Evolutionary conservation across 805 yeast genomes (phyloP).

Genomic region (Spathaspora gorwiae): DNA sequence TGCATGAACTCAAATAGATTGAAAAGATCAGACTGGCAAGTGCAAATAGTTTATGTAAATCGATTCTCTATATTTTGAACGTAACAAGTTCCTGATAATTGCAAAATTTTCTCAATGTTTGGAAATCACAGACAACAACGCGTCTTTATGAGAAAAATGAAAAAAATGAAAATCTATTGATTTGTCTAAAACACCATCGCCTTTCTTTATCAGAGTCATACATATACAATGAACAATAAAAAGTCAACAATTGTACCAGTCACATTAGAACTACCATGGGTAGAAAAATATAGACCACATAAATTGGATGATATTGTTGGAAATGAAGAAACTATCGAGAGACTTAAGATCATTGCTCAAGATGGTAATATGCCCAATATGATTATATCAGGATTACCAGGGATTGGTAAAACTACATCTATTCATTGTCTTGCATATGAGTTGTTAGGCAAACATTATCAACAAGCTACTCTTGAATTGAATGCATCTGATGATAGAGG

Average conservation of each 20-base stretch:
- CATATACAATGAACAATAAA: no score
- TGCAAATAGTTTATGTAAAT: no score
- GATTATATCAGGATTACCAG: slow-evolving; percentile 94
- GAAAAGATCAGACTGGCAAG: no score
- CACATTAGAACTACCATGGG: slow-evolving; percentile 47
- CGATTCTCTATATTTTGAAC: no score
- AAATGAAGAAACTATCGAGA: slow-evolving; percentile 81
- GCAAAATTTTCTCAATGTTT: no score
- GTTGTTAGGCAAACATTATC: slow-evolving; percentile 65
- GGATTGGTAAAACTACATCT: slow-evolving; percentile 96
- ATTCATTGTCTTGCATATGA: slow-evolving; percentile 85
- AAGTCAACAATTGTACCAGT: not conserved
- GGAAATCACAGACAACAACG: no score
- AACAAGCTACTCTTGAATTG: slow-evolving; percentile 84
- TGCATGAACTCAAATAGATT: no score
- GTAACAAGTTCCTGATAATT: no score
- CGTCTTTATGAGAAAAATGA: no score
- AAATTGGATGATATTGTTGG: slow-evolving; percentile 84
- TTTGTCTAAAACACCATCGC: no score
- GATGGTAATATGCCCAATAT: slow-evolving; percentile 98
- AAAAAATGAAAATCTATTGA: no score
- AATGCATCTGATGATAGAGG: slow-evolving; percentile 98
- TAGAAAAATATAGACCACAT: slow-evolving; percentile 92
- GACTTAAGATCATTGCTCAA: slow-evolving; percentile 75
- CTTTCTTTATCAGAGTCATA: no score